Percentiles rank a stretch among this genome's conserved stretches.
Evolutionary conservation across 2,329 filamentous ascomycete species (phyloP).

Genomic region (Microcyclospora pomicola): DNA sequence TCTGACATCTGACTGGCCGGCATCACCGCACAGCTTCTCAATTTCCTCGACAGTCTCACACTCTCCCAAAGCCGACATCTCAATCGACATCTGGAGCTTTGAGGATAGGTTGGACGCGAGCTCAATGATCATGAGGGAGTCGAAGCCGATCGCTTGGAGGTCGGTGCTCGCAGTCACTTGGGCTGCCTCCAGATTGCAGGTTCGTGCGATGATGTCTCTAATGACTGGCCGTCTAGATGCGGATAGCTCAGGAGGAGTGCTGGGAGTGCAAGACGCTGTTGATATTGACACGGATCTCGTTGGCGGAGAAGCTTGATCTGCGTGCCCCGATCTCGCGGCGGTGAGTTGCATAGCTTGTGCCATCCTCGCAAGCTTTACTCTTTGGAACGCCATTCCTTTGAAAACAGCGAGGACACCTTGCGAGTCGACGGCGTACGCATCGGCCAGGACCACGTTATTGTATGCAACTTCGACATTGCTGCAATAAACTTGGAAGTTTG

Average conservation of each 20-base stretch:
- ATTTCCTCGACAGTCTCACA: slow-evolving; percentile 7
- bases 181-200: not conserved
- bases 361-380: slow-evolving; percentile 4
- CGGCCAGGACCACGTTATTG: slow-evolving; percentile 3
- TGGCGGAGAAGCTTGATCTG: no score
- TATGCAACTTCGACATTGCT: slow-evolving; percentile 3
- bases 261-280: no score
- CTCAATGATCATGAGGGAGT: slow-evolving; percentile 9
- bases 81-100: slow-evolving; percentile 2
- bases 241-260: no score
- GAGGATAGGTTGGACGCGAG: slow-evolving; percentile 5
- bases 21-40: slow-evolving; percentile 2
- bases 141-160: slow-evolving; percentile 6
- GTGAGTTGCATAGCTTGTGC: slow-evolving; percentile 4
- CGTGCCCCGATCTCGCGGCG: slow-evolving; percentile 1
- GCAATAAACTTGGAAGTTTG: slow-evolving; percentile 3
- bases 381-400: slow-evolving; percentile 8
- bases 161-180: slow-evolving; percentile 4
- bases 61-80: slow-evolving; percentile 3
- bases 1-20: no score
- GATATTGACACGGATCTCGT: no score
- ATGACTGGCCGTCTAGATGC: no score
- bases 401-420: slow-evolving; percentile 6
- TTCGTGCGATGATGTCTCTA: no score
- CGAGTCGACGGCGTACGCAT: slow-evolving; percentile 6